phyloP scores from a whole-genome alignment of 164 flowering plant species.

The Kingdonia uniflora region DNA sequence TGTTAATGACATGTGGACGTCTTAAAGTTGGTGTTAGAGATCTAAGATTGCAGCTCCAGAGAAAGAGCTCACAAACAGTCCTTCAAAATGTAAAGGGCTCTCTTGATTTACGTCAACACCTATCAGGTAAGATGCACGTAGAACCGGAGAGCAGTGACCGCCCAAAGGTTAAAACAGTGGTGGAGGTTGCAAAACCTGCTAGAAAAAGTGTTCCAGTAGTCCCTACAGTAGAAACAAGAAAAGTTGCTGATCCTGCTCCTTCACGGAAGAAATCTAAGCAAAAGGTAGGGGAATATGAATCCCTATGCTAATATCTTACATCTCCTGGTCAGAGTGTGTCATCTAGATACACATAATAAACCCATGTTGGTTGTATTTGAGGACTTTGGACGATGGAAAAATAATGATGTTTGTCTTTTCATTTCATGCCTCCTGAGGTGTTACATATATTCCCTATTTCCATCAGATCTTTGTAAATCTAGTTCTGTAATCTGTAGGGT shows the following conservation, averaged over 20 bases:
- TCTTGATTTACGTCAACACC: constrained; percentile 75
- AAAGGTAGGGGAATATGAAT: constrained; percentile 28
- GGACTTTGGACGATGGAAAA: no score
- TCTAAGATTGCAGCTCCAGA: constrained; percentile 86
- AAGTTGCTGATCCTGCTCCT: constrained; percentile 21
- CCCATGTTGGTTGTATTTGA: no score
- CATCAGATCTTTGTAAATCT: no score
- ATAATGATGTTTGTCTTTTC: no score
- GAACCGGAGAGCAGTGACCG: constrained; percentile 37
- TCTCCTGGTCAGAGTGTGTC: no score
- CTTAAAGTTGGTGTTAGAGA: constrained; percentile 53
- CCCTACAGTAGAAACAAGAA: constrained; percentile 31
- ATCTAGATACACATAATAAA: no score
- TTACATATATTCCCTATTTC: no score
- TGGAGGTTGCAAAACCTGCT: constrained; percentile 34
- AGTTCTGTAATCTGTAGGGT: no score
- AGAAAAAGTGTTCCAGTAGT: constrained; percentile 39
- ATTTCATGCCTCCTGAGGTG: no score
- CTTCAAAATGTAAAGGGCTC: constrained; percentile 38
- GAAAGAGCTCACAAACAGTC: constrained; percentile 36
- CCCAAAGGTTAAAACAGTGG: constrained; percentile 27
- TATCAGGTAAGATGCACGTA: constrained; percentile 60
- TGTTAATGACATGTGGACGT: constrained; percentile 18
- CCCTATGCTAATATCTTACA: no score
- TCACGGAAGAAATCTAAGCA: constrained; percentile 40